phyloP scores from a whole-genome alignment of 2,329 filamentous ascomycete species.

The Diaporthe humulicola region DNA sequence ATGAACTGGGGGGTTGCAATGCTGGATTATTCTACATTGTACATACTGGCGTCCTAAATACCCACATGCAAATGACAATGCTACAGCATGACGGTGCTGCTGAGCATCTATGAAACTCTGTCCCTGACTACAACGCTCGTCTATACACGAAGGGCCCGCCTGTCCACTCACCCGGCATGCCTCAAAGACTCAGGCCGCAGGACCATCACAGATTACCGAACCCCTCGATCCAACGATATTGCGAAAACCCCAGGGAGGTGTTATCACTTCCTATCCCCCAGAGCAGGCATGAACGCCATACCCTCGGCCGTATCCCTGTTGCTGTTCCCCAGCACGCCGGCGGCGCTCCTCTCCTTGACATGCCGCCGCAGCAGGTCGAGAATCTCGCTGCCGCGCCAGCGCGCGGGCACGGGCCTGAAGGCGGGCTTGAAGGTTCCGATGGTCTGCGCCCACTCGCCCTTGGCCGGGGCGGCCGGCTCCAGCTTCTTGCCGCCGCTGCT shows the following conservation, averaged over 20 bases:
- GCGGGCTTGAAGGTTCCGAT: constrained; percentile 94
- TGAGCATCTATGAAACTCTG: not conserved
- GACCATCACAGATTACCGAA: not conserved
- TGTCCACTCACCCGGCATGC: not conserved
- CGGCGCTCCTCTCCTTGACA: constrained; percentile 79
- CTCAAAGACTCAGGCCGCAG: not conserved
- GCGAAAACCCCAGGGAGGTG: accelerated
- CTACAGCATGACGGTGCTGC: constrained; percentile 24
- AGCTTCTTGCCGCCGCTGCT: constrained; percentile 42
- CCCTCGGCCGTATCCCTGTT: constrained; percentile 52
- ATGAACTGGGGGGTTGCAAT: not conserved
- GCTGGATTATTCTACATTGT: constrained; percentile 19
- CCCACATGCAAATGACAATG: constrained; percentile 18
- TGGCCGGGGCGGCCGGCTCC: constrained; percentile 50
- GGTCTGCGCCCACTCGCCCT: constrained; percentile 96
- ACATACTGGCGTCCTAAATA: constrained; percentile 31
- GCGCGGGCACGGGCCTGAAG: constrained; percentile 87
- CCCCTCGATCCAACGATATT: not conserved
- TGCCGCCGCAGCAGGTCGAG: constrained; percentile 82
- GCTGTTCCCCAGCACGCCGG: constrained; percentile 59
- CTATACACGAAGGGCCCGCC: not conserved
- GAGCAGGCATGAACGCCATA: constrained; percentile 70
- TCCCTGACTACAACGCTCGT: too few relatives aligned
- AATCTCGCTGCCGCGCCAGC: constrained; percentile 89
- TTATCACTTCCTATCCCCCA: constrained; percentile 45